Evolutionary conservation across 805 yeast species (phyloP), one percentile per base, ranked within the genome.

Genomic region (Yarrowia porcina): DNA sequence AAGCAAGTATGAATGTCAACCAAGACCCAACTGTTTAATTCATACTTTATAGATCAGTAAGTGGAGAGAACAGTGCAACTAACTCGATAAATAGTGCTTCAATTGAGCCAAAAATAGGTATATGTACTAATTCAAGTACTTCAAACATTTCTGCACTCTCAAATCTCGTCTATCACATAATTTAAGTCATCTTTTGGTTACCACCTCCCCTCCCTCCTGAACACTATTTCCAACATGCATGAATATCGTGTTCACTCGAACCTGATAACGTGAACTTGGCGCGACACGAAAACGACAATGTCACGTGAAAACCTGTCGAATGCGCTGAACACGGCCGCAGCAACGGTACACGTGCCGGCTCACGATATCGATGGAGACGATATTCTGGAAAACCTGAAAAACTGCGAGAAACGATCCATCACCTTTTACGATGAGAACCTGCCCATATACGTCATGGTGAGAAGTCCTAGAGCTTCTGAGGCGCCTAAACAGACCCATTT

Each of bases 341-440:
- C 59, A 13, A 25, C 59, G 2, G 44, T 52, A 2, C 38, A 52
- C 59, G 59, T 52, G 42, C 59, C 59, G 17, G 38, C 30, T 12
- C 59, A 52, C 59, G 59, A 35, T 18, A 52, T 52, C 17, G n/a
- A 13, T 18, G 42, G 33, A 8, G 59, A 52, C 18, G 30, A 49
- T 35, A 17, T 52, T 4, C 25, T 52, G 28, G 59, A 23, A 32
- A 9, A 35, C 17, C 44, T 52, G 33, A 52, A n/a, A 23, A 4
- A 15, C 11, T 52, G 59, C 25, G 17, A n/a, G 12, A 36, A 13
- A 25, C 61, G 61, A 20, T 9, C 49, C 39, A 56, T 56, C 32
- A 45, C 38, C n/a, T 56, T 56, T 23, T 56, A 39, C 30, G 61
- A 56, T 39, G 61, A 56, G 21, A 41, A 56, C n/a, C 49, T 56